Evolutionary conservation across 1,284 basidiomycete genomes (phyloP).

Genomic region (Apiotrichum sp.): DNA sequence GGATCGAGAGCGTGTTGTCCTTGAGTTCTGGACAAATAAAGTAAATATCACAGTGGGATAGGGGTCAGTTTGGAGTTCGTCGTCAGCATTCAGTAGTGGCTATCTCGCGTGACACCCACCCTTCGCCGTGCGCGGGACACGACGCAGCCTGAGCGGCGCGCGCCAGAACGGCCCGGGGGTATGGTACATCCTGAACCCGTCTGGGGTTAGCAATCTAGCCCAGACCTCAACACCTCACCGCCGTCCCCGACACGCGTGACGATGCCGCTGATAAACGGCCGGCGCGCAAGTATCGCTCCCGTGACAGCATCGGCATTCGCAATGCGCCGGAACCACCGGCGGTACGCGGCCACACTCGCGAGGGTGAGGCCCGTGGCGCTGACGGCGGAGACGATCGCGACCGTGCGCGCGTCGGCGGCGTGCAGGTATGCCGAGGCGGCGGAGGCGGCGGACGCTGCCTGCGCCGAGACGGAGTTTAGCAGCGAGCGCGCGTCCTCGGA

Average conservation of each 20-base stretch:
- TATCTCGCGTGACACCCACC: constrained; percentile 48
- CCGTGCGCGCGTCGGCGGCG: constrained; percentile 24
- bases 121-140: constrained; percentile 57
- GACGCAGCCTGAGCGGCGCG: constrained; percentile 63
- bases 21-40: constrained; percentile 54
- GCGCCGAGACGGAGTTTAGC: too few species aligned
- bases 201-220: constrained; percentile 41
- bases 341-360: constrained; percentile 49
- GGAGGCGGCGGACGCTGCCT: neutral
- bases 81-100: neutral
- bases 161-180: constrained; percentile 68
- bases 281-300: constrained; percentile 54
- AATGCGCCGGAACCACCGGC: constrained; percentile 58
- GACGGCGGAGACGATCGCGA: constrained; percentile 33
- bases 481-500: neutral
- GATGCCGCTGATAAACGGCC: constrained; percentile 62
- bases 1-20: constrained; percentile 71
- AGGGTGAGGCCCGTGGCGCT: constrained; percentile 47
- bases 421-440: neutral
- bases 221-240: constrained; percentile 24
- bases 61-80: too few species aligned
- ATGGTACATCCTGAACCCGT: constrained; percentile 62
- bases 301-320: constrained; percentile 61
- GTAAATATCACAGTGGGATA: too few species aligned
- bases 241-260: constrained; percentile 77